Base-by-base conservation (phyloP, 2,329 filamentous ascomycete species). In the Colletotrichum caudatum region DNA sequence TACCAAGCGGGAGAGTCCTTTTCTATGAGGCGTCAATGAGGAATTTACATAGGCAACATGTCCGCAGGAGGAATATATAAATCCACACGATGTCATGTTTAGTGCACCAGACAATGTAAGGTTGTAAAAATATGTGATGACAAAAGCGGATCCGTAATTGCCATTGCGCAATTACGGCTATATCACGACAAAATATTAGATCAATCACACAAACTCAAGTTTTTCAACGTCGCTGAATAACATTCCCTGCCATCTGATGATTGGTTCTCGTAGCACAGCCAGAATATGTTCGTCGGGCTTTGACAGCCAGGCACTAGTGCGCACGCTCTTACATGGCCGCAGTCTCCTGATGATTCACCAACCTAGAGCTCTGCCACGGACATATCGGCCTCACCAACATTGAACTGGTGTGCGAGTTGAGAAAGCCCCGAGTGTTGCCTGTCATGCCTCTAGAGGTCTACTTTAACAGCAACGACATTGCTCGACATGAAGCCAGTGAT, bases 401-500 rank as follows among this genome's bases (percentile, higher is more conserved):
- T 39, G 0, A 29, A 0, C 8, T 11, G 18, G 2, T 26, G 12
- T 29, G 2, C 9, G 23, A 1, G 7, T 53, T 5, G 23, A 7
- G 1, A 29, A 29, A 16, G 7, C 11, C 18, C 3, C 14, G 9
- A 8, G 18, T 18, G 1, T 12, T 29, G n/a, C 3, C 48, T 35
- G 20, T 20, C 33, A 16, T 29, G 41, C 11, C 35, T 44, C 53
- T 14, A 69, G 18, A 90, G 76, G 74, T 88, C 82, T 41, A 90
- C 83, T 77, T 86, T 85, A 26, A 87, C 82, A 14, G 87, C 87
- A 72, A 89, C 76, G 44, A 86, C 79, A 68, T 78, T 83, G 41
- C 81, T 79, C 2, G 87, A 85, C 71, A 86, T 72, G 66, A 89
- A 88, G 0, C 89, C 89, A 0, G 88, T 88, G 2, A 86, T 84